phyloP scores from a whole-genome alignment of 495 filamentous ascomycete genomes.

The Hypoxylon subgilvum region DNA sequence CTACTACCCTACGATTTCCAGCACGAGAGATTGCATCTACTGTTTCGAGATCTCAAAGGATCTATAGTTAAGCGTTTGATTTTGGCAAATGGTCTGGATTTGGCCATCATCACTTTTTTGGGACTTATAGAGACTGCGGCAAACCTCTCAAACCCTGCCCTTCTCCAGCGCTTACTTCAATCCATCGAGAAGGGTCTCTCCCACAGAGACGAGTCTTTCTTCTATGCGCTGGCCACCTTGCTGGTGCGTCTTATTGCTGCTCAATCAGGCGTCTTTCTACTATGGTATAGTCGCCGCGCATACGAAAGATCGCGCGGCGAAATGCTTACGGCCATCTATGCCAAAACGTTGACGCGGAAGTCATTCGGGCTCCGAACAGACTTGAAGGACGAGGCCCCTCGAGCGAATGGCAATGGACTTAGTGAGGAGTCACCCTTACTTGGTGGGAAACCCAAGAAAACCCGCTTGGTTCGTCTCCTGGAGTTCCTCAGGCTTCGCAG shows the following conservation, averaged over 20 bases:
- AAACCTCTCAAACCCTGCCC: constrained; percentile 68
- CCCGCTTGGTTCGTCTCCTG: constrained; percentile 28
- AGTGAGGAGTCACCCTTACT: constrained; percentile 35
- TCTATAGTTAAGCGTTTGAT: constrained; percentile 71
- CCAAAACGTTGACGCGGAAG: constrained; percentile 80
- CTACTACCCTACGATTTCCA: constrained; percentile 75
- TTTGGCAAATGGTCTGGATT: constrained; percentile 75
- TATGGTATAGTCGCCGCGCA: constrained; percentile 76
- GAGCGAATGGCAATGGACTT: constrained; percentile 39
- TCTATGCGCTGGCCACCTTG: constrained; percentile 69
- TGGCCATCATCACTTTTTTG: constrained; percentile 68
- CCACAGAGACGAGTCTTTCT: constrained; percentile 62
- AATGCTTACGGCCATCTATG: constrained; percentile 87
- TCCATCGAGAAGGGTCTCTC: constrained; percentile 64
- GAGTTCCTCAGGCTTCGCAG: constrained; percentile 23
- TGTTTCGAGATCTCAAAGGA: constrained; percentile 74
- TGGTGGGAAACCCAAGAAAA: constrained; percentile 17
- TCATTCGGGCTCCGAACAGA: constrained; percentile 54
- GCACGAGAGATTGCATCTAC: constrained; percentile 70
- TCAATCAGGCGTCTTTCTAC: constrained; percentile 70
- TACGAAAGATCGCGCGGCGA: constrained; percentile 84
- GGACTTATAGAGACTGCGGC: constrained; percentile 66
- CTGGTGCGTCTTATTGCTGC: constrained; percentile 63
- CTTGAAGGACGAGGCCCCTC: constrained; percentile 12
- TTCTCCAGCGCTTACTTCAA: constrained; percentile 73